Evolutionary conservation across 805 yeast genomes (phyloP).

Genomic region (Wickerhamiella kurtzmanii): DNA sequence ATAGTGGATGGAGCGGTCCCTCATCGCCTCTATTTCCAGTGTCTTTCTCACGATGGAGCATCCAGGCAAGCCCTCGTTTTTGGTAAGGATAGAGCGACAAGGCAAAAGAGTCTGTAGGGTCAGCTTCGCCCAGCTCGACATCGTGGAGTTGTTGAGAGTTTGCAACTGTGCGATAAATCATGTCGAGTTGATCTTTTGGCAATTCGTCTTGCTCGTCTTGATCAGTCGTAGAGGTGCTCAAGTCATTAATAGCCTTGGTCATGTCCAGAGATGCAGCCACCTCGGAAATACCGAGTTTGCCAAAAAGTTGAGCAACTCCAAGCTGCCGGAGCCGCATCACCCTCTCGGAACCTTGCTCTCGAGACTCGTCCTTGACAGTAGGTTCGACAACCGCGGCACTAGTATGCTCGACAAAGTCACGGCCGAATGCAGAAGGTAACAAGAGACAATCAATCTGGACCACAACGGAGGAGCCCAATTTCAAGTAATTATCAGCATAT

Average conservation of each 20-base stretch:
- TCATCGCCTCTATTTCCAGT: constrained; percentile 9
- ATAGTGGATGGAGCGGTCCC: constrained; percentile 55
- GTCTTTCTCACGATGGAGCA: constrained; percentile 60
- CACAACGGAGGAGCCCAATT: constrained; percentile 65
- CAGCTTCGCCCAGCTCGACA: constrained; percentile 42
- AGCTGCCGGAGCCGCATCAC: constrained; percentile 38
- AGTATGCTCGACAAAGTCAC: background rate
- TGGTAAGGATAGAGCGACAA: constrained; percentile 63
- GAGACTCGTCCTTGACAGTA: constrained; percentile 21
- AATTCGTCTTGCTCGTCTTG: constrained; percentile 34
- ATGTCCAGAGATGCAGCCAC: constrained; percentile 6
- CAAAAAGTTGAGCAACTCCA: constrained; percentile 44
- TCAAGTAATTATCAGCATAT: constrained; percentile 42
- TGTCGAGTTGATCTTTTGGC: constrained; percentile 57
- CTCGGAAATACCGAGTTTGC: constrained; percentile 28
- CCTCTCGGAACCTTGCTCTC: constrained; percentile 44
- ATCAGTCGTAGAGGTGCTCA: constrained; percentile 18
- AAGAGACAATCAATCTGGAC: constrained; percentile 58
- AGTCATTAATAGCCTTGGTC: constrained; percentile 3
- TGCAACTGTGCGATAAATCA: constrained; percentile 47
- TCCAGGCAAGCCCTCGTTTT: constrained; percentile 76
- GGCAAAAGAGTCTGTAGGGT: constrained; percentile 43
- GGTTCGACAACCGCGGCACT: constrained; percentile 6
- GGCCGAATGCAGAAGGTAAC: constrained; percentile 20
- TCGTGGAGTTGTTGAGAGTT: constrained; percentile 25